Conservation (phyloP, 805 yeast genomes). For the Cyberlindnera suaveolens region DNA sequence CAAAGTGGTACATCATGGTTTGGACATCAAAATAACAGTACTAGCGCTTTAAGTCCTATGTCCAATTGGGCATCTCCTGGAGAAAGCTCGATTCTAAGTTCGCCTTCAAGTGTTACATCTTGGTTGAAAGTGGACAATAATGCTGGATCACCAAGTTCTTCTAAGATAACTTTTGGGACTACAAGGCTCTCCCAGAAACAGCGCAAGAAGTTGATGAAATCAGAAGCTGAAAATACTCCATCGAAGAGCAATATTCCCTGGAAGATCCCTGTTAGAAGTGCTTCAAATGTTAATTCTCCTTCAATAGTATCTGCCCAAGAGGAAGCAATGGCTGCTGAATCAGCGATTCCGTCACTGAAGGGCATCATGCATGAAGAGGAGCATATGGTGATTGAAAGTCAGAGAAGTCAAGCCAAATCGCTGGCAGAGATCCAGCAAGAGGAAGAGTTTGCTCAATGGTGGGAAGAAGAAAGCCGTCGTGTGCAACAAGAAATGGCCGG, state of each 20-base stretch:
- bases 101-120: not conserved
- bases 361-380: slow-evolving; percentile 45
- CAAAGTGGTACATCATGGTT: not conserved
- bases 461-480: slow-evolving; percentile 70
- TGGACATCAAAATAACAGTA: not conserved
- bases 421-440: slow-evolving; percentile 73
- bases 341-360: slow-evolving; percentile 28
- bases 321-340: slow-evolving; percentile 11
- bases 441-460: slow-evolving; percentile 83
- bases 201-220: slow-evolving; percentile 38
- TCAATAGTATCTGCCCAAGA: slow-evolving; percentile 17
- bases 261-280: slow-evolving; percentile 12
- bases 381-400: slow-evolving; percentile 29
- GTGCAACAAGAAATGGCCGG: slow-evolving; percentile 41
- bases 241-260: slow-evolving; percentile 10
- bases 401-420: slow-evolving; percentile 32
- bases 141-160: slow-evolving; percentile 1
- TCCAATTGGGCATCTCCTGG: slow-evolving; percentile 8
- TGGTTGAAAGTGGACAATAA: not conserved
- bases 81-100: not conserved
- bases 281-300: slow-evolving; percentile 6
- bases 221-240: not conserved
- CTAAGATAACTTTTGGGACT: slow-evolving; percentile 8
- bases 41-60: slow-evolving; percentile 5
- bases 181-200: slow-evolving; percentile 48